Evolutionary conservation across 192 early-diverging fungal species (phyloP).

Genomic region (Chytriomyces hyalinus): DNA sequence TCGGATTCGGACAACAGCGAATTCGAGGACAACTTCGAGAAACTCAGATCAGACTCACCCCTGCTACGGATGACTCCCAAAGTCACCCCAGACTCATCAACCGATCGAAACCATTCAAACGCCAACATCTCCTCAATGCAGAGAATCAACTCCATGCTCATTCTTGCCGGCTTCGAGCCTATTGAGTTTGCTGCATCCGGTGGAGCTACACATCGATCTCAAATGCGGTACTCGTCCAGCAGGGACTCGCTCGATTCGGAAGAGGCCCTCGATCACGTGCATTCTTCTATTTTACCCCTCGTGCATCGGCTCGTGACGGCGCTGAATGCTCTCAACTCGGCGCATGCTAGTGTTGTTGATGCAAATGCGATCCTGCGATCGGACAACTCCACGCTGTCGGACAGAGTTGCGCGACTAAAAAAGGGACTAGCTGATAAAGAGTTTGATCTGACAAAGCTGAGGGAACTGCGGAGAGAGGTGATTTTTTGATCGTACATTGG

Average conservation of each 20-base stretch:
- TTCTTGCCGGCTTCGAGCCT: not conserved
- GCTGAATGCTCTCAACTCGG: not conserved
- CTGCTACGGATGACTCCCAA: too few species aligned
- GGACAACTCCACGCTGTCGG: not conserved
- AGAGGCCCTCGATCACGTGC: not conserved
- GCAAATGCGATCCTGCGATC: not conserved
- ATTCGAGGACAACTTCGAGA: too few species aligned
- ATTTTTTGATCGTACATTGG: not conserved
- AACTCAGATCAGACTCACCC: too few species aligned
- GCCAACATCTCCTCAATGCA: not conserved
- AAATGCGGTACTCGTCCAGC: too few species aligned
- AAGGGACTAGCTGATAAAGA: not conserved
- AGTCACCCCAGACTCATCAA: too few species aligned
- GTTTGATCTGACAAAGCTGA: not conserved
- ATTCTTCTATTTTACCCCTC: not conserved
- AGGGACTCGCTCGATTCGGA: not conserved
- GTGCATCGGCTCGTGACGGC: not conserved
- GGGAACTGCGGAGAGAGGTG: slow-evolving; percentile 8
- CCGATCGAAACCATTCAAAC: not conserved
- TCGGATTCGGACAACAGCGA: too few species aligned
- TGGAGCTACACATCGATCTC: too few species aligned
- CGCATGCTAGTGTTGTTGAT: not conserved
- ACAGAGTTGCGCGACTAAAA: slow-evolving; percentile 6
- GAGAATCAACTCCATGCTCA: not conserved
- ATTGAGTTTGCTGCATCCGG: not conserved